Base-by-base conservation (phyloP, 441 rosid species). In the Gossypium gossypioides region DNA sequence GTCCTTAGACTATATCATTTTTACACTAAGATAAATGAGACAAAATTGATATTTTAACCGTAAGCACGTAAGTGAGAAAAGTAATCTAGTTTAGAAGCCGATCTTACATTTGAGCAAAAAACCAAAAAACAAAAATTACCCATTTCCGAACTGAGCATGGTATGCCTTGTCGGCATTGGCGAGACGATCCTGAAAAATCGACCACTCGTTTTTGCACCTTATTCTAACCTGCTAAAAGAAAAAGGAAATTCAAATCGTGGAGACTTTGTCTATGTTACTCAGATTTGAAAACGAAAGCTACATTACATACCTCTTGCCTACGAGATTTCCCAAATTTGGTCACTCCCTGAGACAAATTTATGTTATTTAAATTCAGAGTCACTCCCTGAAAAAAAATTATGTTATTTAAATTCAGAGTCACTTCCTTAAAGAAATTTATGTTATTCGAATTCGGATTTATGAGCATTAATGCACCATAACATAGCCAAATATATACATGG, bases 121-220 rank as follows among this genome's bases (percentile, higher is more conserved):
- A 27, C 6, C 6, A 4, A 27, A 27, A 27, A 27, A 1, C 6
- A 4, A 27, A 27, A 1, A 21, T 78, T 67, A 85, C 27, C 71
- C 78, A 58, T 74, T 72, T 59, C 48, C 77, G 21, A 18, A 40
- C 71, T 71, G 84, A 73, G 84, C 75, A 27, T 77, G 40, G 71
- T 83, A 84, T 9, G 77, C 82, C 76, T 83, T 76, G 69, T 89
- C 94, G 21, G 94, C 94, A 70, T 46, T 71, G 8, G 80, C 73
- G 0, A 89, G 81, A 0, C 94, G 89, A 25, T 81, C 72, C 79
- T 84, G 90, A 79, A 87, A 89, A 73, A 86, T 54, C 0, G 85
- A 66, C 94, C 91, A 87, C 77, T 89, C 94, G 1, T 62, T 75
- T 80, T 84, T 79, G 83, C 94, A 89, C 74, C 94, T 78, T 55